These are phyloP conservation scores for Gymnopilus dilepis DNA, from an alignment of 768 basidiomycete genomes.

Conservation along the genomic window DNA sequence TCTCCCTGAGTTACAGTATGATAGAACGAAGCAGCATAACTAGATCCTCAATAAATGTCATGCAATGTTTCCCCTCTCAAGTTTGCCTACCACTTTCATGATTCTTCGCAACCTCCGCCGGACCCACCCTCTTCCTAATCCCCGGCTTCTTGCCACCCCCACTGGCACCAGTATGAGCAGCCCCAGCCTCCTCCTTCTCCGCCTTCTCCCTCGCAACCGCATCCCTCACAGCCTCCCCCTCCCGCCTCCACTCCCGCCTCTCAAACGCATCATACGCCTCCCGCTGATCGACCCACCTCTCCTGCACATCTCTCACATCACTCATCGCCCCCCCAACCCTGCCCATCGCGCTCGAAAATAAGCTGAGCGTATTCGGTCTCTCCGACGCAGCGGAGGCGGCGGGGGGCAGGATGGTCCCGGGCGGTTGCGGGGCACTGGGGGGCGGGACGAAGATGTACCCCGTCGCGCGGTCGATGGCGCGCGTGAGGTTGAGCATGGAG, in stretches of 20 bases:
- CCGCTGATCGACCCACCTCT: slow-evolving; percentile 89
- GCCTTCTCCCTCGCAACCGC: slow-evolving; percentile 35
- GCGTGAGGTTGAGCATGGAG: slow-evolving; percentile 90
- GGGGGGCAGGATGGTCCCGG: slow-evolving; percentile 39
- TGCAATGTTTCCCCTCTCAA: too few species aligned
- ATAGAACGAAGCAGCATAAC: too few species aligned
- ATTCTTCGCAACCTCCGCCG: not conserved
- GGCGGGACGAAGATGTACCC: slow-evolving; percentile 88
- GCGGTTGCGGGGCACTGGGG: slow-evolving; percentile 35
- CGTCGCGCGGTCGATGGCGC: slow-evolving; percentile 86
- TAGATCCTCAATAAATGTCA: too few species aligned
- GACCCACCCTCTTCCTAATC: not conserved
- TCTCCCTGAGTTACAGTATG: too few species aligned
- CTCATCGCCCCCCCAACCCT: slow-evolving; percentile 53
- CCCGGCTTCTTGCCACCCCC: not conserved
- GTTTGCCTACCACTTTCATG: too few species aligned
- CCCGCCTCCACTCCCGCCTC: slow-evolving; percentile 74
- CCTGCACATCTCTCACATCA: slow-evolving; percentile 81
- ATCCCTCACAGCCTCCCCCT: slow-evolving; percentile 65
- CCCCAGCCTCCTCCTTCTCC: not conserved
- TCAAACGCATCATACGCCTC: slow-evolving; percentile 87
- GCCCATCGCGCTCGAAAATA: slow-evolving; percentile 72
- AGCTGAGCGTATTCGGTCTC: slow-evolving; percentile 67
- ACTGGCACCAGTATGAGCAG: too few species aligned
- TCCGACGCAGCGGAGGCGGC: slow-evolving; percentile 41